Evolutionary conservation across 108 stramenopile genomes (phyloP).

Genomic region (Nitzschia palea): DNA sequence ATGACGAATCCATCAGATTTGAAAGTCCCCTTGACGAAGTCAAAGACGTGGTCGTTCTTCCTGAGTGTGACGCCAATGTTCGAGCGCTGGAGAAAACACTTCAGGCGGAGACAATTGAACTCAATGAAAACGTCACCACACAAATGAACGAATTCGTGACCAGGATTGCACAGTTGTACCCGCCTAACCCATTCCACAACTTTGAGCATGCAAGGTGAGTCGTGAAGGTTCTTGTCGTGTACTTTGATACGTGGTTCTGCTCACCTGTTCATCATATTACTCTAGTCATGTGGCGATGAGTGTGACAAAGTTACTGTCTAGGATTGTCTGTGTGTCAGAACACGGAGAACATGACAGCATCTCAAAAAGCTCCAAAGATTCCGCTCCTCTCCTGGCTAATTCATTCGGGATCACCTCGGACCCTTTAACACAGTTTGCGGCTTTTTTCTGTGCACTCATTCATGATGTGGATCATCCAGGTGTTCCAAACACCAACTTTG

Average conservation of each 20-base stretch:
- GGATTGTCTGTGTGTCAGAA: no score
- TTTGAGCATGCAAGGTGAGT: slow-evolving; percentile 5
- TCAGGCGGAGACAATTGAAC: background rate
- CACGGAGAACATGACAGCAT: no score
- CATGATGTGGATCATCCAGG: slow-evolving; percentile 18
- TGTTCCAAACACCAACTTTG: background rate
- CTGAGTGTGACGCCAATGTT: background rate
- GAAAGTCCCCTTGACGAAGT: slow-evolving; percentile 4
- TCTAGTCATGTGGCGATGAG: slow-evolving; percentile 5
- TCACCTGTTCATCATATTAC: background rate
- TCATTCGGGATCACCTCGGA: background rate
- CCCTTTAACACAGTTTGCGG: slow-evolving; percentile 6
- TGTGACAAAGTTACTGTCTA: background rate
- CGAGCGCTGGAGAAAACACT: background rate
- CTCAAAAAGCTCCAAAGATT: background rate
- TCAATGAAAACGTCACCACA: background rate
- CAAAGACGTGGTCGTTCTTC: background rate
- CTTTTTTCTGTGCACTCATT: background rate
- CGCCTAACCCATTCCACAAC: slow-evolving; percentile 3
- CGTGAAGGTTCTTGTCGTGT: background rate
- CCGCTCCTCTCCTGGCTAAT: background rate
- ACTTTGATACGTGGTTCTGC: background rate
- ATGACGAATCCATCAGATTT: background rate
- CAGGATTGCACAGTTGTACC: background rate
- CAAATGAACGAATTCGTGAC: background rate